These are phyloP conservation scores for Physcomitrellopsis africana DNA, from an alignment of 225 moss, liverwort and hornwort species.

Conservation along the genomic window DNA sequence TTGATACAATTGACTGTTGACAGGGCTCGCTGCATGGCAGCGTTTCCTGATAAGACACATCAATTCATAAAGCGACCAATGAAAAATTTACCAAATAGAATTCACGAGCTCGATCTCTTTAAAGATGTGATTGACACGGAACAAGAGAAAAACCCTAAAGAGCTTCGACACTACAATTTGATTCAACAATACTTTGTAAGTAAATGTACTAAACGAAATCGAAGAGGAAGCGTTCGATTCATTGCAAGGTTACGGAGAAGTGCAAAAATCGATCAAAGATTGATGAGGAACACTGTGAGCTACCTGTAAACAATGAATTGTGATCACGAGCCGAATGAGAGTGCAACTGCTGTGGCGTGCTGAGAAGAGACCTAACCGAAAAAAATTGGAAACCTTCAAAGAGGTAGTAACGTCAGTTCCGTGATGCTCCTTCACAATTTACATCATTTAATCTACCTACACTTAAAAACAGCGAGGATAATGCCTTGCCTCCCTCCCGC, in stretches of 20 bases:
- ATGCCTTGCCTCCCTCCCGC: neutral
- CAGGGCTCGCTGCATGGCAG: slow-evolving; percentile 6
- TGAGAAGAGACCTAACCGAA: neutral
- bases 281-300: slow-evolving; percentile 13
- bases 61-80: slow-evolving; percentile 1
- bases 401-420: neutral
- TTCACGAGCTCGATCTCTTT: slow-evolving; percentile 4
- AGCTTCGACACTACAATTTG: slow-evolving; percentile 10
- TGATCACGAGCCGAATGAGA: neutral
- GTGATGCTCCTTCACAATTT: slow-evolving; percentile 18
- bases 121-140: slow-evolving; percentile 1
- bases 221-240: neutral
- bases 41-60: neutral
- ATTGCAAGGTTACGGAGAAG: neutral
- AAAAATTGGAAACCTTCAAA: slow-evolving; percentile 3
- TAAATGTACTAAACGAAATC: neutral
- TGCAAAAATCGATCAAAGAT: slow-evolving; percentile 7
- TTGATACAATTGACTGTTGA: neutral
- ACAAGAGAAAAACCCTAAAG: slow-evolving; percentile 26
- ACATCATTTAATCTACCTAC: neutral
- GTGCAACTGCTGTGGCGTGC: neutral
- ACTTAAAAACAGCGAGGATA: slow-evolving; percentile 1
- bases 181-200: neutral
- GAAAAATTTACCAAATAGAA: neutral
- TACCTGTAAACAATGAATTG: slow-evolving; percentile 31